Conservation (phyloP, 2,329 filamentous ascomycete species). For the Neoscytalidium dimidiatum region DNA sequence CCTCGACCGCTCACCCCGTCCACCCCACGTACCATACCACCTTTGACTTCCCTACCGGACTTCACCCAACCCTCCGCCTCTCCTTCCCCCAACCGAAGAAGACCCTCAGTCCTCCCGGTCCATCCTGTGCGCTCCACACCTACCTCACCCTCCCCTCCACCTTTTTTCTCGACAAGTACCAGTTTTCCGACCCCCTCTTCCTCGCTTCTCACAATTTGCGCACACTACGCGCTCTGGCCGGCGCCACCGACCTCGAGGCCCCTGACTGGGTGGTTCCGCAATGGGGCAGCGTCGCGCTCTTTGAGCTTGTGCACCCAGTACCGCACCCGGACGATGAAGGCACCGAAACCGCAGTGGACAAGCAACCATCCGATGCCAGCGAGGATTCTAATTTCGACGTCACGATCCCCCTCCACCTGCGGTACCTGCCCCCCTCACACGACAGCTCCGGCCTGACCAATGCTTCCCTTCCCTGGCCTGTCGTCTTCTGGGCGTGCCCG, state of each 20-base stretch:
- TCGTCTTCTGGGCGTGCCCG: constrained; percentile 87
- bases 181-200: constrained; percentile 75
- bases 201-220: constrained; percentile 77
- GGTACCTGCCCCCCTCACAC: constrained; percentile 70
- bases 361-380: not conserved
- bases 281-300: constrained; percentile 79
- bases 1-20: constrained; percentile 36
- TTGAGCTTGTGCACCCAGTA: constrained; percentile 67
- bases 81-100: constrained; percentile 53
- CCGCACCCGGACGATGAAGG: constrained; percentile 18
- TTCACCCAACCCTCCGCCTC: constrained; percentile 80
- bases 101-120: constrained; percentile 49
- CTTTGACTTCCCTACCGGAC: constrained; percentile 72
- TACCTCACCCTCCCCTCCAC: constrained; percentile 80
- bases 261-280: constrained; percentile 74
- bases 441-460: constrained; percentile 41
- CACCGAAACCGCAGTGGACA: not conserved
- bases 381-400: constrained; percentile 59
- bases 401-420: constrained; percentile 79
- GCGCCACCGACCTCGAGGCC: constrained; percentile 86
- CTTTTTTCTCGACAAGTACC: constrained; percentile 86
- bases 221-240: constrained; percentile 66
- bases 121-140: constrained; percentile 69
- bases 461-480: constrained; percentile 73
- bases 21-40: constrained; percentile 64